Conservation (phyloP, 2,329 filamentous ascomycete species). For the Pyrenophora graminea region DNA sequence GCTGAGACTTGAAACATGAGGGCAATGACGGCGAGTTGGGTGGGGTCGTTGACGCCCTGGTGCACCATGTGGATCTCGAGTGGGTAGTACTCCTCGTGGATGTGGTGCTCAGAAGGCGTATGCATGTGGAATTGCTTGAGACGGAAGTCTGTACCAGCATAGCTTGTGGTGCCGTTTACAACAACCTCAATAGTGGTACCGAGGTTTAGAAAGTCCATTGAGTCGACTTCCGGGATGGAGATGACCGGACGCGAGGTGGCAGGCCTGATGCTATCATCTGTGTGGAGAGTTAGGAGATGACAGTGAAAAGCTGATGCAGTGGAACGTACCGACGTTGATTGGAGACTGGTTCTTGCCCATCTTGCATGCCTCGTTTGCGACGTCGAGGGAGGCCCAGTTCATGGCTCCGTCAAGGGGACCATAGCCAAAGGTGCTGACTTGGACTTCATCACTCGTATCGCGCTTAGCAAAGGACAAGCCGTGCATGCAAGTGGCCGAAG, state of each 20-base stretch:
- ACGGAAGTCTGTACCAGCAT: constrained; percentile 48
- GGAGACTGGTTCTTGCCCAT: constrained; percentile 59
- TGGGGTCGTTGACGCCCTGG: constrained; percentile 48
- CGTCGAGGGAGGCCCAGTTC: constrained; percentile 56
- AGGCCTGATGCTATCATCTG: constrained; percentile 40
- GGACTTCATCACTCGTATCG: constrained; percentile 24
- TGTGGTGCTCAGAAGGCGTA: constrained; percentile 62
- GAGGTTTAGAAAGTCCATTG: constrained; percentile 60
- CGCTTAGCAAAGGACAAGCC: constrained; percentile 48
- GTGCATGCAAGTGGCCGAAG: constrained; percentile 49
- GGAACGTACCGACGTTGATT: constrained; percentile 55
- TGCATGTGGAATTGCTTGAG: constrained; percentile 65
- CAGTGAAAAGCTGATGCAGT: not conserved
- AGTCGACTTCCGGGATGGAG: constrained; percentile 48
- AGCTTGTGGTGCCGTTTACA: constrained; percentile 54
- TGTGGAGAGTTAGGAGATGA: constrained; percentile 7
- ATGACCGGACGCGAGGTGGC: constrained; percentile 36
- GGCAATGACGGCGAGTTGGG: constrained; percentile 47
- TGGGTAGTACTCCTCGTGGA: constrained; percentile 54
- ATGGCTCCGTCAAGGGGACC: constrained; percentile 53
- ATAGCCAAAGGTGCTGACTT: constrained; percentile 50
- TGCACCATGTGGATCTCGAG: constrained; percentile 64
- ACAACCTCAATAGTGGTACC: constrained; percentile 63
- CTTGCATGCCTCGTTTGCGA: constrained; percentile 54
- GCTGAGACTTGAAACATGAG: constrained; percentile 51